Percentiles rank a stretch among this genome's conserved stretches.
phyloP scores from a whole-genome alignment of 768 basidiomycete genomes.

The Auricularia auricula-judae region DNA sequence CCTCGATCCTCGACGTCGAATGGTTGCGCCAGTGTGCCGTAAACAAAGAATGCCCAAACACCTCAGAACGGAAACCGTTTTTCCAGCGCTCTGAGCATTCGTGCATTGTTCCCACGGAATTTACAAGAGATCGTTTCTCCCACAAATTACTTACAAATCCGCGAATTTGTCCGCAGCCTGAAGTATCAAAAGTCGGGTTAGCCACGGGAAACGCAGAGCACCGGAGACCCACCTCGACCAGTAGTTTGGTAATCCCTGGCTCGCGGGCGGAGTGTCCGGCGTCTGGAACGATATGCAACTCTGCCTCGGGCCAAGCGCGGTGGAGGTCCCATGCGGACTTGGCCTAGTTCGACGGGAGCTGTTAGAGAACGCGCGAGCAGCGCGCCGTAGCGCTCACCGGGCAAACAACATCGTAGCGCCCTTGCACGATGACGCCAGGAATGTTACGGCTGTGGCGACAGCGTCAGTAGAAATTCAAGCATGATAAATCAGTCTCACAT shows the following conservation, averaged over 20 bases:
- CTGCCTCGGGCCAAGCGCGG: conserved; percentile 68
- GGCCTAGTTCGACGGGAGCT: conserved; percentile 5
- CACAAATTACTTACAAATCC: conserved; percentile 4
- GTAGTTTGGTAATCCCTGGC: conserved; percentile 49
- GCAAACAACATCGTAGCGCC: conserved; percentile 83
- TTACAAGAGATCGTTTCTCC: too few relatives aligned
- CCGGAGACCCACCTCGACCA: conserved; percentile 49
- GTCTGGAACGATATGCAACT: conserved; percentile 65
- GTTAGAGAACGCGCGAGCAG: background rate
- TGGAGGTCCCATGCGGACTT: conserved; percentile 21
- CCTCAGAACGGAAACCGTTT: too few relatives aligned
- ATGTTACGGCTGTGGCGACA: conserved; percentile 60
- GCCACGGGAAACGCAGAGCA: background rate
- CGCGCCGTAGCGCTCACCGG: conserved; percentile 37
- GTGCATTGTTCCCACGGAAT: background rate
- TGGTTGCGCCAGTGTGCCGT: too few relatives aligned
- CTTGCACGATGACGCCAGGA: conserved; percentile 72
- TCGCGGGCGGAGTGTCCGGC: conserved; percentile 85
- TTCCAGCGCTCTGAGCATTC: too few relatives aligned
- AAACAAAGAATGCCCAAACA: too few relatives aligned
- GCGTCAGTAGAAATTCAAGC: background rate
- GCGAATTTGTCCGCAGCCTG: conserved; percentile 12
- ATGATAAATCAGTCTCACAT: conserved; percentile 39
- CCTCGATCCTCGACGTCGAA: too few relatives aligned
- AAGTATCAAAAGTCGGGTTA: background rate